phyloP scores from a whole-genome alignment of 2,329 filamentous ascomycete genomes.

The Aspergillus viridinutans region DNA sequence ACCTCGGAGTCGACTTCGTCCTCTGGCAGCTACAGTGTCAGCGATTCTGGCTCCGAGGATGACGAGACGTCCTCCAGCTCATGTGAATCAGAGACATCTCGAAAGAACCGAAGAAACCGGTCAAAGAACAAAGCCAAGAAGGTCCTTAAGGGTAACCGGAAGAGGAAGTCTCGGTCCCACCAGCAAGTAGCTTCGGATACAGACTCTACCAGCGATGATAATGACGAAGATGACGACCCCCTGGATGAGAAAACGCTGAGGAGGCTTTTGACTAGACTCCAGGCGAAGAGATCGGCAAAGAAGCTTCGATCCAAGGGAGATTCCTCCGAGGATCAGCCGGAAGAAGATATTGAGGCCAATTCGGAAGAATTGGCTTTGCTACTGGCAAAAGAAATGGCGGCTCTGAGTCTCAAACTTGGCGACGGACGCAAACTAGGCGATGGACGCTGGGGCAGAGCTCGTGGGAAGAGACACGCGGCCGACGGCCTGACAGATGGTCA shows the following conservation, averaged over 20 bases:
- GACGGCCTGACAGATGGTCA: conserved; percentile 10
- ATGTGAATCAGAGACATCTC: conserved; percentile 21
- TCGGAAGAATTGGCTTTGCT: conserved; percentile 20
- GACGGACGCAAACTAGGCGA: conserved; percentile 16
- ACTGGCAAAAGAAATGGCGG: conserved; percentile 20
- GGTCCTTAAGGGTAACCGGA: conserved; percentile 23
- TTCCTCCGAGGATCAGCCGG: conserved; percentile 29
- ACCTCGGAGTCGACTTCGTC: conserved; percentile 18
- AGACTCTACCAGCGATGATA: conserved; percentile 25
- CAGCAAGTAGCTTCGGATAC: conserved; percentile 20
- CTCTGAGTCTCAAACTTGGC: conserved; percentile 15
- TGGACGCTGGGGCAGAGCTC: conserved; percentile 13
- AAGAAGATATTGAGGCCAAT: conserved; percentile 28
- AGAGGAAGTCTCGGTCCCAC: conserved; percentile 38
- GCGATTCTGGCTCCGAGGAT: conserved; percentile 14
- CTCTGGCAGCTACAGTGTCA: conserved; percentile 17
- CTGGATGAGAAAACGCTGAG: conserved; percentile 30
- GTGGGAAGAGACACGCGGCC: conserved; percentile 10
- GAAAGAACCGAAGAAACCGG: conserved; percentile 31
- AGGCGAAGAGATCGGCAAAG: conserved; percentile 33
- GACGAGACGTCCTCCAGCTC: conserved; percentile 11
- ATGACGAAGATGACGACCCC: conserved; percentile 18
- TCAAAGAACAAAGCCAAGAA: conserved; percentile 36
- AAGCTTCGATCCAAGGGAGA: conserved; percentile 23
- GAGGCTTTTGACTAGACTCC: conserved; percentile 29